phyloP scores from a whole-genome alignment of 2,329 filamentous ascomycete species.

The Juglanconis juglandina region DNA sequence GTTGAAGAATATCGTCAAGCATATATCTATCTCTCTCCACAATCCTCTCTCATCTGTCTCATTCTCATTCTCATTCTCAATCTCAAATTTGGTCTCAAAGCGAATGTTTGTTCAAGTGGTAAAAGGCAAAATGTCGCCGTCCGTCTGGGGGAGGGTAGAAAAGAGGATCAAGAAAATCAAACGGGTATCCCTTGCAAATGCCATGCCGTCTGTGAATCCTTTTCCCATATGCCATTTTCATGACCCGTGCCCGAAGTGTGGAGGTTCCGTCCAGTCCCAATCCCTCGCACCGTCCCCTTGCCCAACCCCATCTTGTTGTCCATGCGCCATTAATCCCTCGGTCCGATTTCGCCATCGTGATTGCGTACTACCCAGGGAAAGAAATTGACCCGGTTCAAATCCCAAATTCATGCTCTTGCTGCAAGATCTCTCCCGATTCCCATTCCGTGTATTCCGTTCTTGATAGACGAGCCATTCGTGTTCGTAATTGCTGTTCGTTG shows the following conservation, averaged over 20 bases:
- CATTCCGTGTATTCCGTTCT: neutral
- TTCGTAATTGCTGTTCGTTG: neutral
- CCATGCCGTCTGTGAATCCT: conserved; percentile 15
- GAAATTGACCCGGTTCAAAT: conserved; percentile 1
- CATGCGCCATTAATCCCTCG: conserved; percentile 18
- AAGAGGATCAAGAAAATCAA: conserved; percentile 14
- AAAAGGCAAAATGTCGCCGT: neutral
- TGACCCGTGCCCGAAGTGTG: neutral
- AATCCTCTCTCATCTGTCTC: neutral
- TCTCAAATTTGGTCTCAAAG: conserved; percentile 8
- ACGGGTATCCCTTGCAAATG: conserved; percentile 24
- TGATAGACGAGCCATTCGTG: neutral
- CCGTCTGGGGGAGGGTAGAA: conserved; percentile 1
- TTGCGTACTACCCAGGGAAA: neutral
- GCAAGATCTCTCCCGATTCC: neutral
- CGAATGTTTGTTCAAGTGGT: conserved; percentile 7
- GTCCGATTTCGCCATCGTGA: conserved; percentile 4
- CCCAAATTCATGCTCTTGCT: neutral
- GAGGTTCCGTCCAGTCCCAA: neutral
- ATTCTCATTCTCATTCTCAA: neutral
- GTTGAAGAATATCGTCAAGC: conserved; percentile 1
- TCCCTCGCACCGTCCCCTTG: conserved; percentile 1
- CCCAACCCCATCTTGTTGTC: conserved; percentile 6
- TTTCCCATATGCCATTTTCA: conserved; percentile 13
- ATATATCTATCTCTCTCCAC: neutral